A percentile compares a stretch with the other conserved stretches of the same genome.
Conservation (phyloP, 2,329 filamentous ascomycete species). For the Fusarium odoratissimum region DNA sequence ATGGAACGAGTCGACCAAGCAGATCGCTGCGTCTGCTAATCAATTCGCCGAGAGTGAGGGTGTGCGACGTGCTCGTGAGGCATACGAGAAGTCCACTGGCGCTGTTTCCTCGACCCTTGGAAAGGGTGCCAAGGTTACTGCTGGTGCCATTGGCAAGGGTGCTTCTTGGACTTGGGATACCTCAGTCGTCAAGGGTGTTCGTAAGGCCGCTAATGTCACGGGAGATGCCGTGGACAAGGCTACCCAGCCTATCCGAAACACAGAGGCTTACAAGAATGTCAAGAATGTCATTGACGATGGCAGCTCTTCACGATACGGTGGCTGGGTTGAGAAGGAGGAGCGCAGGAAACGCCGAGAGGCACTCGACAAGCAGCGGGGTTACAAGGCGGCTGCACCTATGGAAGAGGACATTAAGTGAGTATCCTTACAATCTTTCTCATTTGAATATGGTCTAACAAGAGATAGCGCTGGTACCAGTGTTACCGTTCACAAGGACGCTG, state of each 20-base stretch:
- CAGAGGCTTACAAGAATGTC: slow-evolving; percentile 93
- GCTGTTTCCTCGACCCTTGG: slow-evolving; percentile 83
- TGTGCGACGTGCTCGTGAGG: slow-evolving; percentile 85
- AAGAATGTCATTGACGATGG: slow-evolving; percentile 98
- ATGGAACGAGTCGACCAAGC: slow-evolving; percentile 99
- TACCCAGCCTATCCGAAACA: slow-evolving; percentile 93
- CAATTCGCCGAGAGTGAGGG: slow-evolving; percentile 94
- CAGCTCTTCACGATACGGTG: slow-evolving; percentile 93
- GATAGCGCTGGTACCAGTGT: slow-evolving; percentile 90
- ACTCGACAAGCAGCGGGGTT: slow-evolving; percentile 71
- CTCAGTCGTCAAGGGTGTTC: slow-evolving; percentile 87
- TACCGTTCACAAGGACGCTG: slow-evolving; percentile 95
- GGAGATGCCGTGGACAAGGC: slow-evolving; percentile 91
- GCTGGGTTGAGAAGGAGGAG: slow-evolving; percentile 97
- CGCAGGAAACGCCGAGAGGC: slow-evolving; percentile 81
- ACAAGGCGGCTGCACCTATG: slow-evolving; percentile 65
- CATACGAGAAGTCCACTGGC: slow-evolving; percentile 87
- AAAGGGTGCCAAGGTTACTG: slow-evolving; percentile 85
- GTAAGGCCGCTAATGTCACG: slow-evolving; percentile 86
- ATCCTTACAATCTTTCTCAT: neutral
- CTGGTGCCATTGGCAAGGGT: slow-evolving; percentile 86
- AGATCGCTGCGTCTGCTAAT: slow-evolving; percentile 87
- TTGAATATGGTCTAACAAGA: slow-evolving; percentile 45
- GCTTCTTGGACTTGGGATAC: slow-evolving; percentile 99
- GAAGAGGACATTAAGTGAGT: slow-evolving; percentile 91